phyloP scores from a whole-genome alignment of 2,329 filamentous ascomycete genomes.

The Rhinocladiella mackenziei region DNA sequence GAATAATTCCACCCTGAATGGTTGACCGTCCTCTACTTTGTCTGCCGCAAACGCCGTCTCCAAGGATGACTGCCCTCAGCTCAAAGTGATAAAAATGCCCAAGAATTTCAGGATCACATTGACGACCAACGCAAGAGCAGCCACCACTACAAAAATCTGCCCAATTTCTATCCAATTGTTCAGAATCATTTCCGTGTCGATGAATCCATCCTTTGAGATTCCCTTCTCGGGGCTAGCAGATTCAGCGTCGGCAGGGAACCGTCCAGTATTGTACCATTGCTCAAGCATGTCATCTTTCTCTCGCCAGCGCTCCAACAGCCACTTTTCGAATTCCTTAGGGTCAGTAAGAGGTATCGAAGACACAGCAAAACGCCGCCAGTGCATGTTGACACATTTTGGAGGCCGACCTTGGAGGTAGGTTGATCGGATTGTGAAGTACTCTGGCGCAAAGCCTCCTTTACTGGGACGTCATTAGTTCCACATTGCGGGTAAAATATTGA shows the following conservation, averaged over 20 bases:
- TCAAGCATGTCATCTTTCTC: conserved; percentile 91
- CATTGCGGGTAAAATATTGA: conserved; percentile 8
- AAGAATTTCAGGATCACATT: conserved; percentile 32
- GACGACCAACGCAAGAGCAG: conserved; percentile 34
- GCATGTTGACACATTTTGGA: conserved; percentile 93
- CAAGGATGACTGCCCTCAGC: not conserved
- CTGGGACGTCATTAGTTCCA: conserved; percentile 40
- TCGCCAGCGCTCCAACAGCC: conserved; percentile 82
- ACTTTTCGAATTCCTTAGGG: conserved; percentile 70
- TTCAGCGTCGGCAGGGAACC: conserved; percentile 68
- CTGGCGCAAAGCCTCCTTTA: conserved; percentile 79
- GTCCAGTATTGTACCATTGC: conserved; percentile 69
- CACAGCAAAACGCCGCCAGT: conserved; percentile 83
- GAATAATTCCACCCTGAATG: no score
- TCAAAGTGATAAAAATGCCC: conserved; percentile 26
- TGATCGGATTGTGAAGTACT: conserved; percentile 79
- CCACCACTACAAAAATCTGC: conserved; percentile 42
- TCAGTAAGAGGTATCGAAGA: conserved; percentile 76
- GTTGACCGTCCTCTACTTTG: no score
- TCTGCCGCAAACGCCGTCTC: no score
- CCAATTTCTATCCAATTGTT: conserved; percentile 43
- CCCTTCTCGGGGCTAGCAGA: conserved; percentile 39
- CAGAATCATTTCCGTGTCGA: conserved; percentile 42
- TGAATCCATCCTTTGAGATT: conserved; percentile 38
- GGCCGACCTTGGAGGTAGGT: conserved; percentile 85